These are phyloP conservation scores for Coelastrella sp. DNA, from an alignment of 139 green algal species.

Conservation along the genomic window DNA sequence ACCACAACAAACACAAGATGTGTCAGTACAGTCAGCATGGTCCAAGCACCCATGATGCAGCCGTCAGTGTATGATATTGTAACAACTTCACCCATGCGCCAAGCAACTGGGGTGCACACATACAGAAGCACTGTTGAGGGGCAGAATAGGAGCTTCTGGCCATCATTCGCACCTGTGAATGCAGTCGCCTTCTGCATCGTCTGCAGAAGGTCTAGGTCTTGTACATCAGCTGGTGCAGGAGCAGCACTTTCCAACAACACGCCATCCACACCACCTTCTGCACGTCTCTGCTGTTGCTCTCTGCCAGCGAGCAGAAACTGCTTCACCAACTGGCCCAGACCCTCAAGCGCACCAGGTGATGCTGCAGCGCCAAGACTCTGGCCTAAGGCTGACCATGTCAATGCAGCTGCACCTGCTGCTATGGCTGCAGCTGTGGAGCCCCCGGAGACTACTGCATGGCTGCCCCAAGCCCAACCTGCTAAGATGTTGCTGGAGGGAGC, in stretches of 20 bases:
- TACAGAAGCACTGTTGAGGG: no score
- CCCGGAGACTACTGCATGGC: constrained; percentile 34
- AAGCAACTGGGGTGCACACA: no score
- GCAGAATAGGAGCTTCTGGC: no score
- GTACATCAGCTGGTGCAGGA: no score
- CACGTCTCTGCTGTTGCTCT: no score
- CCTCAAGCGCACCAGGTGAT: constrained; percentile 4
- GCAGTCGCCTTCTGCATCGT: background rate
- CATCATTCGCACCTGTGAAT: background rate
- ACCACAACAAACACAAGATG: background rate
- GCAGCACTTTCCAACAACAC: background rate
- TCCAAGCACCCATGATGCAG: background rate
- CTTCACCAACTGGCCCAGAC: constrained; percentile 6
- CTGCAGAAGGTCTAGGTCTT: background rate
- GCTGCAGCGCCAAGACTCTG: constrained; percentile 1
- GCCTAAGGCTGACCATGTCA: constrained; percentile 30
- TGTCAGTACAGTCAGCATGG: no score
- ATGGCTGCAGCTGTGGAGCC: constrained; percentile 33
- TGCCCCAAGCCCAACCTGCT: constrained; percentile 25
- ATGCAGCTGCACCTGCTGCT: constrained; percentile 27
- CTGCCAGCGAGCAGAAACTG: background rate
- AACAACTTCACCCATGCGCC: background rate
- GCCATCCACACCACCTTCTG: background rate
- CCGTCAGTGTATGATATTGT: background rate
- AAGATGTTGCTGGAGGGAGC: constrained; percentile 1